Evolutionary conservation across 2,329 filamentous ascomycete genomes (phyloP).

Genomic region (Ophiostoma montium): DNA sequence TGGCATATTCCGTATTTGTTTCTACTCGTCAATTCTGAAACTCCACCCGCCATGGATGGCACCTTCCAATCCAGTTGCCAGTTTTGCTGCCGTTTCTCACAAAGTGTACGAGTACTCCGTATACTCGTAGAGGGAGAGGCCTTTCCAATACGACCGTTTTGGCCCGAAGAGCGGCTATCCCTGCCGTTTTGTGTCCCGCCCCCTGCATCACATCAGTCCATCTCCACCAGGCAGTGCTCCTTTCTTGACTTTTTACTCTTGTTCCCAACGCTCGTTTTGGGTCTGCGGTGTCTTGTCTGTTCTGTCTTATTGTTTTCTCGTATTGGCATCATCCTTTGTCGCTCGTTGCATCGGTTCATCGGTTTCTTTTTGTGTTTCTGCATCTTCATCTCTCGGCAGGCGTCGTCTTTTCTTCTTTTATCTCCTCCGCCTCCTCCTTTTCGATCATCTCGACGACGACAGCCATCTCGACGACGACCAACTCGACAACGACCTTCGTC

Average conservation of each 20-base stretch:
- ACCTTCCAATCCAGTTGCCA: too few species aligned
- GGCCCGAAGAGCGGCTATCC: not conserved
- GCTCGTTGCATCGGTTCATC: not conserved
- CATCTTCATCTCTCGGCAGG: not conserved
- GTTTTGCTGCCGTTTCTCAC: too few species aligned
- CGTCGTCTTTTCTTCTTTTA: constrained; percentile 1
- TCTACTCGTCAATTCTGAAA: too few species aligned
- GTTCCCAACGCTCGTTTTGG: not conserved
- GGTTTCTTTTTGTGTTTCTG: not conserved
- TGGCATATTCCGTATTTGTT: too few species aligned
- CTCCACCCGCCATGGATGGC: too few species aligned
- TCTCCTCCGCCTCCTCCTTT: not conserved
- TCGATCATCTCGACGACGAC: too few species aligned
- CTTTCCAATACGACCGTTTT: not conserved
- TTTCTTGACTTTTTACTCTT: not conserved
- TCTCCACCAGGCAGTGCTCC: constrained; percentile 1
- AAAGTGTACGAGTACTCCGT: too few species aligned
- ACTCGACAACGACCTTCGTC: too few species aligned
- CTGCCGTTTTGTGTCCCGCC: not conserved
- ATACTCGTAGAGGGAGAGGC: too few species aligned
- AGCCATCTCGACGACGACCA: too few species aligned
- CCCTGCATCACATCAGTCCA: constrained; percentile 8
- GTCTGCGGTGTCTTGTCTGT: not conserved
- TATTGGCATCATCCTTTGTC: constrained; percentile 1
- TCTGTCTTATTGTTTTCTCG: constrained; percentile 2